Conservation (phyloP, 495 filamentous ascomycete species). For the Penicillium cosmopolitanum region DNA sequence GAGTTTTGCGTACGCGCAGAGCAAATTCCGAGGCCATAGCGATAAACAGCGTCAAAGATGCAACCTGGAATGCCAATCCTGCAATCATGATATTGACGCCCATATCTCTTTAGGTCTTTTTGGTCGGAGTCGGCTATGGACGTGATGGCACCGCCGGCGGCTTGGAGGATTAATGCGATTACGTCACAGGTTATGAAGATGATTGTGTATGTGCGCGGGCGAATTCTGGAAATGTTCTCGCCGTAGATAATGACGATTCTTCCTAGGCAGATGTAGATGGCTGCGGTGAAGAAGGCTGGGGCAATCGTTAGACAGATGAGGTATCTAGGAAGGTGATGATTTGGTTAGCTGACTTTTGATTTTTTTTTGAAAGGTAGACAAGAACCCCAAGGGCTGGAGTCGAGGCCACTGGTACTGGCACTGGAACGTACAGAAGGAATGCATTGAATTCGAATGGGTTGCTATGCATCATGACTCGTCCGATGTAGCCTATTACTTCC, state of each 20-base stretch:
- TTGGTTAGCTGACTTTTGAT: conserved; percentile 11
- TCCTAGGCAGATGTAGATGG: conserved; percentile 59
- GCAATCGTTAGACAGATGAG: conserved; percentile 57
- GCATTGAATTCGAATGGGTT: conserved; percentile 40
- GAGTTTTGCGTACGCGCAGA: conserved; percentile 36
- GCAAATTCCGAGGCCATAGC: conserved; percentile 53
- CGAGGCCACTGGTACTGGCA: no score
- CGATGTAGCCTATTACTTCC: conserved; percentile 46
- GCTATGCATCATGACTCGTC: conserved; percentile 40
- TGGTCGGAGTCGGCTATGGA: conserved; percentile 40
- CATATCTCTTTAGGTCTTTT: conserved; percentile 21
- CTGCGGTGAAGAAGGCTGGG: conserved; percentile 59
- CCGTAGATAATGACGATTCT: conserved; percentile 56
- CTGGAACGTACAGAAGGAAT: conserved; percentile 43
- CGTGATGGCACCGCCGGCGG: conserved; percentile 56
- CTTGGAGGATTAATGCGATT: conserved; percentile 58
- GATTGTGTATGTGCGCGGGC: conserved; percentile 53
- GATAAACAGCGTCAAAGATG: conserved; percentile 56
- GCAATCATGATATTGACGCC: conserved; percentile 60
- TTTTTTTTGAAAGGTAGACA: not conserved
- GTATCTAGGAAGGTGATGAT: conserved; percentile 32
- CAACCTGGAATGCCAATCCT: conserved; percentile 57
- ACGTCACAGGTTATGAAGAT: conserved; percentile 59
- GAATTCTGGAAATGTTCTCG: conserved; percentile 48
- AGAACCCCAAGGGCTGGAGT: no score